phyloP scores from a whole-genome alignment of 2,329 filamentous ascomycete genomes.

The Aspergillus sp. region DNA sequence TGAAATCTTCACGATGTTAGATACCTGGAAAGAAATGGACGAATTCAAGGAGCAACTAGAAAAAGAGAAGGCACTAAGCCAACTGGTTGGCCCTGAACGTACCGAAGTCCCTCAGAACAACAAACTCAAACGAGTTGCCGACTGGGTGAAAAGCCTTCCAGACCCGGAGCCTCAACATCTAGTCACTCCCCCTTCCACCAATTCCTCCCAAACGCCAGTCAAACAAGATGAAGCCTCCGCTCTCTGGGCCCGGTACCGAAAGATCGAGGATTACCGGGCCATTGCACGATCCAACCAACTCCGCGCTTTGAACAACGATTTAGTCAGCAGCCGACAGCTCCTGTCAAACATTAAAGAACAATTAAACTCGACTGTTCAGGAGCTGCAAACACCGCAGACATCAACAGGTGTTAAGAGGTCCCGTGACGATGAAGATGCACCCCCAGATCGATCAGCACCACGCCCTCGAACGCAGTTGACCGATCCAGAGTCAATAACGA shows the following conservation, averaged over 20 bases:
- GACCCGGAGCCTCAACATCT: not conserved
- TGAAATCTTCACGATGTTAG: slow-evolving; percentile 8
- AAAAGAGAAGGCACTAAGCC: slow-evolving; percentile 5
- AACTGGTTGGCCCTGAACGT: not conserved
- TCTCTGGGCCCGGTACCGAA: slow-evolving; percentile 6
- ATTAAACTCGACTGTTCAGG: not conserved
- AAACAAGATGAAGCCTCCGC: not conserved
- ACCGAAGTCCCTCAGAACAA: slow-evolving; percentile 3
- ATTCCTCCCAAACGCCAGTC: not conserved
- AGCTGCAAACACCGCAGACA: not conserved
- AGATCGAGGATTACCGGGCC: slow-evolving; percentile 3
- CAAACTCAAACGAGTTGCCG: slow-evolving; percentile 12
- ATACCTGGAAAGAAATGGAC: slow-evolving; percentile 21
- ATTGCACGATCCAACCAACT: not conserved
- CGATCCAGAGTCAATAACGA: slow-evolving; percentile 3
- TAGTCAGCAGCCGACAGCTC: slow-evolving; percentile 1
- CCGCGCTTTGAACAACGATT: not conserved
- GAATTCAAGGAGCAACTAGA: slow-evolving; percentile 6
- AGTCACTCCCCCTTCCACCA: slow-evolving; percentile 3
- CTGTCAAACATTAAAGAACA: slow-evolving; percentile 3
- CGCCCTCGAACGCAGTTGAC: slow-evolving; percentile 11
- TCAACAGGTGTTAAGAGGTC: slow-evolving; percentile 12
- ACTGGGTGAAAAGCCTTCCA: slow-evolving; percentile 13
- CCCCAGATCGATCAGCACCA: slow-evolving; percentile 13
- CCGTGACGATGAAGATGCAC: slow-evolving; percentile 12